Conservation (phyloP, 352 stramenopile species). For the Globisporangium sylvaticum region DNA sequence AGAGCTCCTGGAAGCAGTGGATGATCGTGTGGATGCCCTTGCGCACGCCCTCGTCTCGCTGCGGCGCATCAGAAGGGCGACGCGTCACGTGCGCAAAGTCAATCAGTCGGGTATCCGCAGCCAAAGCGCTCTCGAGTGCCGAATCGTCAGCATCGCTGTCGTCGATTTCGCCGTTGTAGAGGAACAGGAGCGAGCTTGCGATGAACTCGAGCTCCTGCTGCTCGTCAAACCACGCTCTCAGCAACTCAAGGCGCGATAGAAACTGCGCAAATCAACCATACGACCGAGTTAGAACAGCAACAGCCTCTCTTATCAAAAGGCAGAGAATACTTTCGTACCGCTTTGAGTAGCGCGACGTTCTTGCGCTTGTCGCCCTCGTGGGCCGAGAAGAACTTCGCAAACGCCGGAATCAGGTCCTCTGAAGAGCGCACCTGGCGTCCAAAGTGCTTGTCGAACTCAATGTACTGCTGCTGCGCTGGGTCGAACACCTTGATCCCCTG, state of each 20-base stretch:
- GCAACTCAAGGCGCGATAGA: constrained; percentile 47
- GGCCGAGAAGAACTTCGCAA: constrained; percentile 79
- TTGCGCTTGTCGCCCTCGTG: constrained; percentile 19
- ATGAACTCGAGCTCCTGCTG: constrained; percentile 89
- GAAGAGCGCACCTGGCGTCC: constrained; percentile 55
- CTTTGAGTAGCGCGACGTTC: constrained; percentile 32
- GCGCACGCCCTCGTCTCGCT: constrained; percentile 55
- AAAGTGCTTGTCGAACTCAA: constrained; percentile 87
- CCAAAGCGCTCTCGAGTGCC: constrained; percentile 4
- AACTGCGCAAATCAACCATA: constrained; percentile 35
- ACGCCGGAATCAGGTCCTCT: constrained; percentile 56
- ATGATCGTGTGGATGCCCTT: constrained; percentile 49
- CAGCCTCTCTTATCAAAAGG: not conserved
- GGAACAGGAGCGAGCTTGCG: constrained; percentile 93
- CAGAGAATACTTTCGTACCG: constrained; percentile 23
- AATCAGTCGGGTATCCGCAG: constrained; percentile 71
- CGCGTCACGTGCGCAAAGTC: constrained; percentile 76
- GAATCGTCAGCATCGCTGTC: constrained; percentile 11
- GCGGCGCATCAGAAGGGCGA: constrained; percentile 10
- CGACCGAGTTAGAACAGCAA: not conserved
- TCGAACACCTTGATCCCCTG: constrained; percentile 92
- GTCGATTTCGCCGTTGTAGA: constrained; percentile 81
- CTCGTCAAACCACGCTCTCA: constrained; percentile 73
- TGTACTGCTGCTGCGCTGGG: constrained; percentile 41
- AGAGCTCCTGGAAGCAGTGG: constrained; percentile 48